These are phyloP conservation scores for Dactylellina leptospora DNA, from an alignment of 2,329 filamentous ascomycete species.

Conservation along the genomic window DNA sequence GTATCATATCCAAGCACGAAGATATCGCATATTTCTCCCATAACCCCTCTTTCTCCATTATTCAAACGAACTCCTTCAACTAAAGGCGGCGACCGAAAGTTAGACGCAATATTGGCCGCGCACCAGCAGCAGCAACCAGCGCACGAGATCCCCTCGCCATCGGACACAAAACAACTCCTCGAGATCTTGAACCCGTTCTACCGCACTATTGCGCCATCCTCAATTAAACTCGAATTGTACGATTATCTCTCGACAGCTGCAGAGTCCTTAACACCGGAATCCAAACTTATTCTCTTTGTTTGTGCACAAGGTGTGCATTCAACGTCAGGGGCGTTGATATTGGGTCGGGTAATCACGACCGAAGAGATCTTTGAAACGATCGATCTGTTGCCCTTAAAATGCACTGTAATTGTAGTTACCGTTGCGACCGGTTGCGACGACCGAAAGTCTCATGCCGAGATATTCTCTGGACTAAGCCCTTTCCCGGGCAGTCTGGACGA, in stretches of 20 bases:
- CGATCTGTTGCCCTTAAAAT: conserved; percentile 18
- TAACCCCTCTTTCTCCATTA: not conserved
- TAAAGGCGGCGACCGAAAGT: not conserved
- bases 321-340: conserved; percentile 18
- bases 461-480: not conserved
- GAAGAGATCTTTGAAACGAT: conserved; percentile 35
- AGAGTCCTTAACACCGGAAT: not conserved
- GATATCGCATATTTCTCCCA: not conserved
- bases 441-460: conserved; percentile 3
- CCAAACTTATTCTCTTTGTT: conserved; percentile 22
- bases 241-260: conserved; percentile 1
- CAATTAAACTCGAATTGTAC: conserved; percentile 23
- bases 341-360: conserved; percentile 17
- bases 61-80: not conserved
- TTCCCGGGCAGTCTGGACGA: not conserved
- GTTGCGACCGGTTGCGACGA: conserved; percentile 24
- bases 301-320: conserved; percentile 23
- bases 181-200: conserved; percentile 34
- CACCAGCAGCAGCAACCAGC: not conserved
- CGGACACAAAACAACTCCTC: conserved; percentile 27
- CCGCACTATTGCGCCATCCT: not conserved
- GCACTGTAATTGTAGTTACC: conserved; percentile 20
- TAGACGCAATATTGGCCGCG: not conserved
- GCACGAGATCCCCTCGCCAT: not conserved
- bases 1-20: not conserved